Percentiles rank a stretch among this genome's conserved stretches.
Evolutionary conservation across 2,329 filamentous ascomycete genomes (phyloP).

Genomic region (Aspergillus sp.): DNA sequence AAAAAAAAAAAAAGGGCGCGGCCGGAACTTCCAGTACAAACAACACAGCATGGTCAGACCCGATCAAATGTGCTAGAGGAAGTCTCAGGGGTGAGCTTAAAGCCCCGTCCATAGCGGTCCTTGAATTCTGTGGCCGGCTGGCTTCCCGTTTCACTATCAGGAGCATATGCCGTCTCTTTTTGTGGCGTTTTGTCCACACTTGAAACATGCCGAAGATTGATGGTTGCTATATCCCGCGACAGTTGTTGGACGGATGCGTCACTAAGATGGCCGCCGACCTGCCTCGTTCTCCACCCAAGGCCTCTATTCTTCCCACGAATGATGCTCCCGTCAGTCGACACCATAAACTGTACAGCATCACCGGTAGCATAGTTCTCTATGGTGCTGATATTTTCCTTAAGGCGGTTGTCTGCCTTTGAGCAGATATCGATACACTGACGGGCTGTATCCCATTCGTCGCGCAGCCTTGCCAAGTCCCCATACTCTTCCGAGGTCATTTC

Average conservation of each 20-base stretch:
- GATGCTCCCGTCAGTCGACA: slow-evolving; percentile 34
- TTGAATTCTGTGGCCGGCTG: slow-evolving; percentile 19
- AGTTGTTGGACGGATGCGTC: slow-evolving; percentile 30
- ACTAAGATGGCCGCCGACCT: slow-evolving; percentile 34
- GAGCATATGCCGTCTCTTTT: slow-evolving; percentile 4
- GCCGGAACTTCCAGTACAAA: neutral
- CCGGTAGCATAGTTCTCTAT: slow-evolving; percentile 38
- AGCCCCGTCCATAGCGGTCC: slow-evolving; percentile 26
- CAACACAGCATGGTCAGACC: neutral
- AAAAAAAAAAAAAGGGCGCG: neutral
- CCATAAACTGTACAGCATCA: slow-evolving; percentile 38
- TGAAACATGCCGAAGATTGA: slow-evolving; percentile 16
- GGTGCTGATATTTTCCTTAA: slow-evolving; percentile 29
- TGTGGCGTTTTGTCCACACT: slow-evolving; percentile 11
- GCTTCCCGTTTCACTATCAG: slow-evolving; percentile 9
- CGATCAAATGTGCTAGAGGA: neutral
- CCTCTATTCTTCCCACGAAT: slow-evolving; percentile 34
- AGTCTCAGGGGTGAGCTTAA: slow-evolving; percentile 7
- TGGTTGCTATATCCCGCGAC: slow-evolving; percentile 29
- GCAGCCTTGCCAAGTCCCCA: slow-evolving; percentile 32
- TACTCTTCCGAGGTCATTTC: slow-evolving; percentile 28
- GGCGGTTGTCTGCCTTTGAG: slow-evolving; percentile 26
- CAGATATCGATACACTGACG: slow-evolving; percentile 35
- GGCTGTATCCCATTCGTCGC: slow-evolving; percentile 37
- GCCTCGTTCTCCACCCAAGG: slow-evolving; percentile 30